Base-by-base conservation (phyloP, 2,329 filamentous ascomycete genomes). In the Neocucurbitaria cava region DNA sequence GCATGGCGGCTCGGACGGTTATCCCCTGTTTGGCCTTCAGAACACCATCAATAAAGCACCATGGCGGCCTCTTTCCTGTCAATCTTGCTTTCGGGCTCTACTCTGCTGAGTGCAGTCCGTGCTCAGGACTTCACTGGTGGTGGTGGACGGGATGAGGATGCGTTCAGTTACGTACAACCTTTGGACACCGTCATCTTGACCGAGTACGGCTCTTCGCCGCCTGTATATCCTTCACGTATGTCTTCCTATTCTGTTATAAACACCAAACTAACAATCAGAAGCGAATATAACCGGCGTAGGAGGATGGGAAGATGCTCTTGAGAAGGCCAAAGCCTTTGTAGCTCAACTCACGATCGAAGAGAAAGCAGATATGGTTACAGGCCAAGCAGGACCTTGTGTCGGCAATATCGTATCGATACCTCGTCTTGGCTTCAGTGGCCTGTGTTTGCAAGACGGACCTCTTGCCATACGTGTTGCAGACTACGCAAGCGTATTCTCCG, bases 321-420 rank as follows among this genome's bases (percentile, higher is more conserved):
- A 64, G 24, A 72, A 72, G 49, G 71, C 70, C n/a, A 63, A 64
- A 52, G 70, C 62, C 15, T 73, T 70, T 28, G 59, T 72, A 21
- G 63, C 64, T 15, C 60, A 73, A 44, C 62, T 74, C 23, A 69
- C 68, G 4, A 41, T 68, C 2, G 69, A 72, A 11, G 71, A 74
- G 54, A 73, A 74, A 59, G 63, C 70, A 10, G 66, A 69, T 13
- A 72, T 74, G 65, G 68, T 73, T 35, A 74, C 71, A 20, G 71
- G 71, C 40, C 62, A 64, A 87, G 62, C 64, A 28, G 71, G 70
- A 18, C 68, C 69, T 10, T 94, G 90, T 60, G 86, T 88, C 28
- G 68, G 89, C 7, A 71, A 76, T 61, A 75, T 75, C 45, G 72
- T 72, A 56, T 65, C 66, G 45, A 74, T 78, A 36, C 66, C 70